phyloP scores from a whole-genome alignment of 2,329 filamentous ascomycete genomes.

The Aspergillus udagawae region DNA sequence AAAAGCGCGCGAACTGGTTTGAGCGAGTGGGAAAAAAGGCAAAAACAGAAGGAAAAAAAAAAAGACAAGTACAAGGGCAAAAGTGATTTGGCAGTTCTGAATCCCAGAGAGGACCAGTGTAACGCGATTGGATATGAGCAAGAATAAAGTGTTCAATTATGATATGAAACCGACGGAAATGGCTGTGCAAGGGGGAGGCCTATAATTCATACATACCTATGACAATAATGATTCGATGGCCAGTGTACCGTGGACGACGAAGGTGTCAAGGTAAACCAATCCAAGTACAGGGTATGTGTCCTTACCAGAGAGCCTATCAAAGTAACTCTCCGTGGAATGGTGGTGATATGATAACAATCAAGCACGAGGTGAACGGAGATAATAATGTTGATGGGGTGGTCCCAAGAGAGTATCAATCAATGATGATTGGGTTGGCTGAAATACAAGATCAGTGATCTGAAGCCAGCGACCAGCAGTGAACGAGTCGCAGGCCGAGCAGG shows the following conservation, averaged over 20 bases:
- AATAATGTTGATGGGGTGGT: not conserved
- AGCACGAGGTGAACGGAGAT: slow-evolving; percentile 14
- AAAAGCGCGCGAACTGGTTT: slow-evolving; percentile 8
- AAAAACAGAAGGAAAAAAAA: slow-evolving; percentile 3
- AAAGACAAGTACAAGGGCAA: slow-evolving; percentile 2
- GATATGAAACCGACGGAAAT: slow-evolving; percentile 7
- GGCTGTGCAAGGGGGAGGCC: slow-evolving; percentile 11
- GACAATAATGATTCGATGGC: slow-evolving; percentile 22
- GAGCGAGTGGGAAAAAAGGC: slow-evolving; percentile 8
- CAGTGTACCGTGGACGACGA: slow-evolving; percentile 13
- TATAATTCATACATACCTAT: slow-evolving; percentile 17
- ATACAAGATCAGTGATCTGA: slow-evolving; percentile 15
- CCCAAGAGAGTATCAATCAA: slow-evolving; percentile 10
- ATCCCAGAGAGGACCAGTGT: slow-evolving; percentile 5
- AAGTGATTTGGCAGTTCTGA: slow-evolving; percentile 8
- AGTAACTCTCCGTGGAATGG: slow-evolving; percentile 1
- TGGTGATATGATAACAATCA: slow-evolving; percentile 8
- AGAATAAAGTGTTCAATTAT: slow-evolving; percentile 15
- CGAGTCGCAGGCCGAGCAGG: slow-evolving; percentile 2
- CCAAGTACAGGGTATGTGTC: not conserved
- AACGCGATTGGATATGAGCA: slow-evolving; percentile 15
- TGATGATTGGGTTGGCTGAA: slow-evolving; percentile 18
- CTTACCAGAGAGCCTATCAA: not conserved
- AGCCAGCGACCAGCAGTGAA: slow-evolving; percentile 19
- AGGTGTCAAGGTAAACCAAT: slow-evolving; percentile 6